A percentile compares a stretch with the other conserved stretches of the same genome.
Conservation (phyloP, 2,329 filamentous ascomycete genomes). For the Aspergillus chevalieri region DNA sequence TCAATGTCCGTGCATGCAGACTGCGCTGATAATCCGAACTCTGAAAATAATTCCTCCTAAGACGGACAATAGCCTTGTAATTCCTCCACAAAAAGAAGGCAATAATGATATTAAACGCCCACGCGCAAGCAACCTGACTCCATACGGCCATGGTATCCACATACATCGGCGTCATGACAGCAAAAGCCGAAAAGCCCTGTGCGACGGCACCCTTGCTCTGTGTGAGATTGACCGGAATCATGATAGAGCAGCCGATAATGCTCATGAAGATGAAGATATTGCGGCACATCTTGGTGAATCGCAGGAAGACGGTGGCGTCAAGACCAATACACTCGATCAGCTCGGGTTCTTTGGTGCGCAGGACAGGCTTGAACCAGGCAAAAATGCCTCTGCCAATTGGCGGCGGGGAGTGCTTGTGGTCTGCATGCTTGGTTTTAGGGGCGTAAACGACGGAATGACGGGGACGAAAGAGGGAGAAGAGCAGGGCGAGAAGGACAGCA, state of each 20-base stretch:
- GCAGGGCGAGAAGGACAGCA: constrained; percentile 64
- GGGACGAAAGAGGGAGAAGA: constrained; percentile 84
- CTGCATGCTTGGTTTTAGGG: constrained; percentile 85
- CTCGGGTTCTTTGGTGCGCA: constrained; percentile 69
- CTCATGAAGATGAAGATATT: constrained; percentile 76
- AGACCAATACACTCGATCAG: constrained; percentile 78
- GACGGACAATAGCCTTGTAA: constrained; percentile 64
- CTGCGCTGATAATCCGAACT: constrained; percentile 83
- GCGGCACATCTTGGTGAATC: constrained; percentile 83
- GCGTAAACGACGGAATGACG: constrained; percentile 92
- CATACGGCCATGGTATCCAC: constrained; percentile 47
- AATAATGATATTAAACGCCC: constrained; percentile 67
- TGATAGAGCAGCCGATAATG: constrained; percentile 65
- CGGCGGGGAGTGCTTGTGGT: constrained; percentile 82
- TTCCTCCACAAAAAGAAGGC: constrained; percentile 84
- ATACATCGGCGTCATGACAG: constrained; percentile 48
- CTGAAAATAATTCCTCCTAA: constrained; percentile 76
- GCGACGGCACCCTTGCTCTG: constrained; percentile 36
- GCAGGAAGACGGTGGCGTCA: constrained; percentile 85
- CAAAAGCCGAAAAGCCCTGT: constrained; percentile 27
- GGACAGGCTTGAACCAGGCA: constrained; percentile 75
- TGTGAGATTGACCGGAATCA: constrained; percentile 72
- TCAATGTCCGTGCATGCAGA: constrained; percentile 64
- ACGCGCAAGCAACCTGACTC: constrained; percentile 55
- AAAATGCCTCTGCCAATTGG: constrained; percentile 80